Conservation (phyloP, 768 basidiomycete genomes). For the Tricholoma terreum region DNA sequence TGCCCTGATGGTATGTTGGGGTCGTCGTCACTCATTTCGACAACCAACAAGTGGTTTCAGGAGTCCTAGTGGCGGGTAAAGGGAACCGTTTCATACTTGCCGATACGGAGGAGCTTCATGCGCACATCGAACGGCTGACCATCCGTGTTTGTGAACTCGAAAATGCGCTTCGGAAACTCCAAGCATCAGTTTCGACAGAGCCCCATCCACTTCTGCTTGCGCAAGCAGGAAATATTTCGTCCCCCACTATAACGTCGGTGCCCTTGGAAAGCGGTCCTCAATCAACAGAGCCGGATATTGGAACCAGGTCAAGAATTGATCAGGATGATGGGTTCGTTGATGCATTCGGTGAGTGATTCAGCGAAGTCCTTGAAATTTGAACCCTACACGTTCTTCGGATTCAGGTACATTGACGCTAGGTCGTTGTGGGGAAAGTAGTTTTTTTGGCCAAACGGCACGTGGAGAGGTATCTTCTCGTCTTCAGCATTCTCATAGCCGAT, state of each 20-base stretch:
- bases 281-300: not conserved
- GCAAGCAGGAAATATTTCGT: slow-evolving; percentile 2
- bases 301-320: not conserved
- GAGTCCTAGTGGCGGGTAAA: slow-evolving; percentile 54
- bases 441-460: slow-evolving; percentile 63
- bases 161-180: slow-evolving; percentile 48
- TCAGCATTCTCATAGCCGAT: too few relatives aligned
- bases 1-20: slow-evolving; percentile 64
- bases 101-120: slow-evolving; percentile 69
- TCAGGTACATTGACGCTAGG: slow-evolving; percentile 59
- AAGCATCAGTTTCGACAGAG: slow-evolving; percentile 43
- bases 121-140: slow-evolving; percentile 53
- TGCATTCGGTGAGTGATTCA: slow-evolving; percentile 40
- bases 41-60: slow-evolving; percentile 26
- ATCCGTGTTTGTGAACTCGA: slow-evolving; percentile 59
- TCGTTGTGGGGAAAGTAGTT: slow-evolving; percentile 48
- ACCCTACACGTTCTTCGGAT: not conserved
- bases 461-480: slow-evolving; percentile 57
- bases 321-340: slow-evolving; percentile 46
- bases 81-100: slow-evolving; percentile 63
- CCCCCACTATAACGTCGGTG: not conserved
- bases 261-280: not conserved
- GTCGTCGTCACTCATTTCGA: not conserved
- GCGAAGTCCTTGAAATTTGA: not conserved
- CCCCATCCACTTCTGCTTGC: slow-evolving; percentile 49